Evolutionary conservation across 495 filamentous ascomycete species (phyloP).

Genomic region (Annulohypoxylon nitens): DNA sequence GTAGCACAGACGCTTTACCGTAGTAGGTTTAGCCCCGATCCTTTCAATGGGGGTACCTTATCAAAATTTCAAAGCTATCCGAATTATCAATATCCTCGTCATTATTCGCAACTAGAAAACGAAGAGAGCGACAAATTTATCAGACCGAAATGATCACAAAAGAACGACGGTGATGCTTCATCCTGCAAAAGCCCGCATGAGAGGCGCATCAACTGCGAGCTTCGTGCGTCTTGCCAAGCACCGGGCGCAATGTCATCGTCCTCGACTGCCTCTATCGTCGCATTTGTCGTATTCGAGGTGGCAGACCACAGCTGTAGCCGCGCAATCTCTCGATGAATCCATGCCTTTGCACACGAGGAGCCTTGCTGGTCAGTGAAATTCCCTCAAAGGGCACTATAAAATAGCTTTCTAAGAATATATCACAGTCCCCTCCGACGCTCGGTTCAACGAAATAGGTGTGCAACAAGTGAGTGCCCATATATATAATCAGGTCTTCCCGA

Average conservation of each 20-base stretch:
- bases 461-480: slow-evolving; percentile 90
- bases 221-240: slow-evolving; percentile 59
- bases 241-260: slow-evolving; percentile 43
- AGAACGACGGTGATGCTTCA: slow-evolving; percentile 55
- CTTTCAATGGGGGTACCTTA: slow-evolving; percentile 23
- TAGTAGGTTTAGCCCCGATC: slow-evolving; percentile 4
- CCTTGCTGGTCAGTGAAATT: slow-evolving; percentile 51
- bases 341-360: slow-evolving; percentile 46
- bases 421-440: slow-evolving; percentile 69
- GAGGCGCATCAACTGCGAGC: slow-evolving; percentile 54
- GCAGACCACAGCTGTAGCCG: slow-evolving; percentile 50
- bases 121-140: slow-evolving; percentile 2
- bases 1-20: neutral
- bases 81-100: slow-evolving; percentile 36
- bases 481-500: slow-evolving; percentile 81
- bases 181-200: slow-evolving; percentile 51
- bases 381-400: slow-evolving; percentile 7
- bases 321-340: slow-evolving; percentile 36
- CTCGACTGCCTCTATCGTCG: slow-evolving; percentile 40
- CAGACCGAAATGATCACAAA: slow-evolving; percentile 41
- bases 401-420: slow-evolving; percentile 36
- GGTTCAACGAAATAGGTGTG: slow-evolving; percentile 93
- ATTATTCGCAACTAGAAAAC: slow-evolving; percentile 31
- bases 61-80: slow-evolving; percentile 37
- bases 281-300: slow-evolving; percentile 55